Evolutionary conservation across 83 land plant species (phyloP).

Genomic region (Picea abies): DNA sequence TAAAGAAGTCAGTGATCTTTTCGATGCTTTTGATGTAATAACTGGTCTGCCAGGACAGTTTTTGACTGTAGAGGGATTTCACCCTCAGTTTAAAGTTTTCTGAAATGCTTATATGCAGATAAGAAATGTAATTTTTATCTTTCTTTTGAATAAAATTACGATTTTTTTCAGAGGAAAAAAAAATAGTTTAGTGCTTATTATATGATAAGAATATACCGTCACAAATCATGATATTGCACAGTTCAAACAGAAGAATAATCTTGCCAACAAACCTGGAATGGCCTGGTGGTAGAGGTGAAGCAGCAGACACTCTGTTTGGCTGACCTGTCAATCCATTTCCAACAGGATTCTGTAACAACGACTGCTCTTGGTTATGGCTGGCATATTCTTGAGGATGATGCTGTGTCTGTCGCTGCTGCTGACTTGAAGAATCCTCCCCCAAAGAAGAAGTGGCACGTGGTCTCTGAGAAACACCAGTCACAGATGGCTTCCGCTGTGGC

Average conservation of each 20-base stretch:
- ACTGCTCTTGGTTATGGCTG: slow-evolving; percentile 28
- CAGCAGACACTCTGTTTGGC: slow-evolving; percentile 30
- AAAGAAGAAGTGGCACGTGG: slow-evolving; percentile 27
- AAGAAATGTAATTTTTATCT: no score
- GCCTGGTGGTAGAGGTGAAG: slow-evolving; percentile 68
- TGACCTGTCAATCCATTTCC: slow-evolving; percentile 47
- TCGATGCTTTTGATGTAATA: no score
- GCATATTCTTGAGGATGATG: slow-evolving; percentile 36
- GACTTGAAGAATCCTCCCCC: slow-evolving; percentile 25
- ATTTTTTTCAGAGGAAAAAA: no score
- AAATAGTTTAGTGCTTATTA: no score
- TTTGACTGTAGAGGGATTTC: no score
- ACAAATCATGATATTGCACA: neutral
- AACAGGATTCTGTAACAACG: slow-evolving; percentile 21
- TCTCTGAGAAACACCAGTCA: slow-evolving; percentile 17
- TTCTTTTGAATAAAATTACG: no score
- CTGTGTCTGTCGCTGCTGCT: slow-evolving; percentile 39
- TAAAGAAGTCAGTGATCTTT: no score
- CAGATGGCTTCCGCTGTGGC: slow-evolving; percentile 15
- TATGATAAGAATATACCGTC: no score
- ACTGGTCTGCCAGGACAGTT: no score
- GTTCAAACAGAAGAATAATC: neutral
- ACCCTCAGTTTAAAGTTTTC: no score
- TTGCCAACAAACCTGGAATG: slow-evolving; percentile 53
- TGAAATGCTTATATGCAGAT: no score